Percentiles rank a stretch among this genome's conserved stretches.
Conservation (phyloP, 169 alveolate species). For the Plasmodium blacklocki region DNA sequence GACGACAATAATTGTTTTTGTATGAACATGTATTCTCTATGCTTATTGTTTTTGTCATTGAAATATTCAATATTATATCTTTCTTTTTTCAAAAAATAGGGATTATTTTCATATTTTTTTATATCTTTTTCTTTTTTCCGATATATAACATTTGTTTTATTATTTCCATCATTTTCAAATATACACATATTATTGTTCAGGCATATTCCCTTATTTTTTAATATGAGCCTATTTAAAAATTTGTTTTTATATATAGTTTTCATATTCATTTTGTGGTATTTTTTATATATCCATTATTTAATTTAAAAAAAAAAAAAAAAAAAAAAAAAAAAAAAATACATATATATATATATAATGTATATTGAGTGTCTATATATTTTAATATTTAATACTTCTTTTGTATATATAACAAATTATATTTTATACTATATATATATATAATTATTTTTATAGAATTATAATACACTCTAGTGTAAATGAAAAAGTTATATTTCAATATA, state of each 20-base stretch:
- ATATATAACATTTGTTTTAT: background rate
- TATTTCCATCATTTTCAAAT: background rate
- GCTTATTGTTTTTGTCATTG: background rate
- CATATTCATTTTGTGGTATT: background rate
- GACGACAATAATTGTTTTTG: slow-evolving; percentile 7
- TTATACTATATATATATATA: no score
- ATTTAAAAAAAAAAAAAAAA: background rate
- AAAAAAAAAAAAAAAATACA: background rate
- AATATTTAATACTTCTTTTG: no score
- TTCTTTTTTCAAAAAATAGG: no score
- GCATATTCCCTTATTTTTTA: slow-evolving; percentile 3
- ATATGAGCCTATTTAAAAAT: background rate
- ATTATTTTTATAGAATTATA: no score
- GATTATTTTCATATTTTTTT: background rate
- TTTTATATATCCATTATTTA: background rate
- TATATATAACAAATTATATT: no score
- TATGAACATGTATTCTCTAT: background rate
- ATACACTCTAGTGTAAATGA: no score
- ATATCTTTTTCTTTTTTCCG: background rate
- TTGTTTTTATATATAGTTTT: slow-evolving; percentile 17
- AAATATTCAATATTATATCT: background rate
- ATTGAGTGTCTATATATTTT: background rate
- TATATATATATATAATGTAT: background rate
- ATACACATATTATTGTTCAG: background rate
- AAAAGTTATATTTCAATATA: no score